Evolutionary conservation across 495 filamentous ascomycete species (phyloP), one percentile per base, ranked within the genome.

Genomic region (Neurospora sublineolata): DNA sequence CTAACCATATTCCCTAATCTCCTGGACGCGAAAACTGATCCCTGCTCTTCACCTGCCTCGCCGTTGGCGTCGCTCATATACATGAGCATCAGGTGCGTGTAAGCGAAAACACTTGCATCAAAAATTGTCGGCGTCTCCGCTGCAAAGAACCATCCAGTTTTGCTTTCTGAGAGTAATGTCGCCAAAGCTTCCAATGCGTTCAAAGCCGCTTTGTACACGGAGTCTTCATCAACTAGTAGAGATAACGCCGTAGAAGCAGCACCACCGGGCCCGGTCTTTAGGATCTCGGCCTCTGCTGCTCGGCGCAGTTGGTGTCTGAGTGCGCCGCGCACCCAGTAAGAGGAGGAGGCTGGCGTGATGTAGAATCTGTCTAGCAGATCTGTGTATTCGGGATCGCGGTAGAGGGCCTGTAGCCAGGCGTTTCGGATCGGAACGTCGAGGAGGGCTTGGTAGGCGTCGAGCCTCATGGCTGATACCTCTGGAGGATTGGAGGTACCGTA

Each of bases 81-180:
- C 73, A 33, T 23, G 72, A 96, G 77, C 38, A 97, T 84, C 23
- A 97, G 78, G 78, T 94, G 87, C n/a, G 92, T 93, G 80, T 97
- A 99, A 33, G 92, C 90, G 83, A 97, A 98, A 30, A 97, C 88
- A 71, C 85, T 88, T 36, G 94, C 93, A 80, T 99, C 95, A 75
- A 99, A 93, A 14, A 94, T 76, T 0, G 88, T 87, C 3, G 95
- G 93, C 36, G 81, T 83, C 23, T 72, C 23, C 11, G 23, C 68
- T 18, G 74, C 76, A 68, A 82, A 83, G 60, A 84, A 83, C 83
- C 83, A 85, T 9, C 70, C 73, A 8, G 70, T 77, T 40, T 84
- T 73, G 60, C 89, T 82, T 1, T 87, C 83, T 0, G 87, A 86
- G 8, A 99, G 83, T 1, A 94, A 73, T n/a, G 82, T 83, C 2